A percentile compares a stretch with the other conserved stretches of the same genome.
Conservation (phyloP, 768 basidiomycete species). For the Amanita subjunquillea region DNA sequence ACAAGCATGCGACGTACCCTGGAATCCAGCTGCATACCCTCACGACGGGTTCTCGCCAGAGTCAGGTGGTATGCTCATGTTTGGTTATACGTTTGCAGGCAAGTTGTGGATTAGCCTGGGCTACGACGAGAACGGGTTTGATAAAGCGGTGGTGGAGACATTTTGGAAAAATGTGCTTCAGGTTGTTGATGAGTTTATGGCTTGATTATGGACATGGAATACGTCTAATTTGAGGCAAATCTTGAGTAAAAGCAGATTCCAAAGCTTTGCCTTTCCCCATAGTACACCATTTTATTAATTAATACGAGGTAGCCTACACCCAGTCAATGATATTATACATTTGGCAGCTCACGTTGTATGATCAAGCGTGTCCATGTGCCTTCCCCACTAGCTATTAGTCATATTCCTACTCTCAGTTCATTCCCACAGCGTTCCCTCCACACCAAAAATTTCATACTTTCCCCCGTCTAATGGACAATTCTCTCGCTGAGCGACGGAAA, state of each 20-base stretch:
- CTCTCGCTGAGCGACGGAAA: constrained; percentile 75
- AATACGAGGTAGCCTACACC: neutral
- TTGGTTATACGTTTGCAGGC: constrained; percentile 67
- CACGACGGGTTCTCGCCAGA: constrained; percentile 79
- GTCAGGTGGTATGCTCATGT: constrained; percentile 68
- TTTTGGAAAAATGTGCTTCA: constrained; percentile 58
- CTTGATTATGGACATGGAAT: neutral
- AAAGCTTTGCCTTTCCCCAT: too few relatives aligned
- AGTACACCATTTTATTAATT: neutral
- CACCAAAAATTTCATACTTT: constrained; percentile 79
- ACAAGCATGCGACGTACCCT: constrained; percentile 57
- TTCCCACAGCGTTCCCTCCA: constrained; percentile 80
- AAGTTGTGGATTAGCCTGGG: constrained; percentile 75
- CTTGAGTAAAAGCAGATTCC: neutral
- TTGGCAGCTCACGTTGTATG: constrained; percentile 76
- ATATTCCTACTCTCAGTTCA: constrained; percentile 69
- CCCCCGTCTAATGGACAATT: constrained; percentile 51
- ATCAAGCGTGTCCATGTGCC: constrained; percentile 75
- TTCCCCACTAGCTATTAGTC: constrained; percentile 80
- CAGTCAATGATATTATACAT: constrained; percentile 25
- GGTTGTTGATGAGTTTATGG: constrained; percentile 50
- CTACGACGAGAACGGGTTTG: constrained; percentile 72
- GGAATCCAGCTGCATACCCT: constrained; percentile 55
- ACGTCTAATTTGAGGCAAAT: neutral
- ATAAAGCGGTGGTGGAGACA: constrained; percentile 41